Evolutionary conservation across 148 eudicot species (phyloP).

Genomic region (Fagopyrum homotropicum): DNA sequence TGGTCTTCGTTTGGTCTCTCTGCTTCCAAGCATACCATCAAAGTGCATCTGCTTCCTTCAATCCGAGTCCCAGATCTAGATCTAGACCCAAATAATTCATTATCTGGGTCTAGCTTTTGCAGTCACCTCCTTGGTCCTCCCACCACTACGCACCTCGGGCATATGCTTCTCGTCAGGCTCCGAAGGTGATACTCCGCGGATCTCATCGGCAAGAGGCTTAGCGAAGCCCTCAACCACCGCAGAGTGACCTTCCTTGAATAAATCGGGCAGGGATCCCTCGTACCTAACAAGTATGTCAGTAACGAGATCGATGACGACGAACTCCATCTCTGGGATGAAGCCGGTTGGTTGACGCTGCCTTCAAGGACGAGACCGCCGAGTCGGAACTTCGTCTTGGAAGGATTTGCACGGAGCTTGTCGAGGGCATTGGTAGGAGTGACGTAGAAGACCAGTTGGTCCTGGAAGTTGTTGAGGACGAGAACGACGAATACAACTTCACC

Average conservation of each 20-base stretch:
- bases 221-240: constrained; percentile 91
- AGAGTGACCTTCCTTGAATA: constrained; percentile 91
- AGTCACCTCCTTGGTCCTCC: constrained; percentile 24
- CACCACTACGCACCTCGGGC: too few species aligned
- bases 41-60: too few species aligned
- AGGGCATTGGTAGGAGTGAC: constrained; percentile 75
- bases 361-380: too few species aligned
- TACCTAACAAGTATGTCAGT: too few species aligned
- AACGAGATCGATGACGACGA: too few species aligned
- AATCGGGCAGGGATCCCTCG: constrained; percentile 72
- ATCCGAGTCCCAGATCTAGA: too few species aligned
- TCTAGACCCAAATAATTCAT: too few species aligned
- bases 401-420: constrained; percentile 39
- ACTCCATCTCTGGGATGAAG: too few species aligned
- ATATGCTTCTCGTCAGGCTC: neutral
- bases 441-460: constrained; percentile 78
- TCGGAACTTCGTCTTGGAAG: constrained; percentile 28
- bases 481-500: constrained; percentile 71
- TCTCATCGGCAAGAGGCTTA: constrained; percentile 56
- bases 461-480: constrained; percentile 69
- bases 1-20: too few species aligned
- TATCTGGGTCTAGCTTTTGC: constrained; percentile 45
- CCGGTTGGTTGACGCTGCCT: too few species aligned
- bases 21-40: too few species aligned
- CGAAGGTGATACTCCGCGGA: constrained; percentile 22